phyloP scores from a whole-genome alignment of 1,284 basidiomycete genomes.

The Coniferiporia weirii region DNA sequence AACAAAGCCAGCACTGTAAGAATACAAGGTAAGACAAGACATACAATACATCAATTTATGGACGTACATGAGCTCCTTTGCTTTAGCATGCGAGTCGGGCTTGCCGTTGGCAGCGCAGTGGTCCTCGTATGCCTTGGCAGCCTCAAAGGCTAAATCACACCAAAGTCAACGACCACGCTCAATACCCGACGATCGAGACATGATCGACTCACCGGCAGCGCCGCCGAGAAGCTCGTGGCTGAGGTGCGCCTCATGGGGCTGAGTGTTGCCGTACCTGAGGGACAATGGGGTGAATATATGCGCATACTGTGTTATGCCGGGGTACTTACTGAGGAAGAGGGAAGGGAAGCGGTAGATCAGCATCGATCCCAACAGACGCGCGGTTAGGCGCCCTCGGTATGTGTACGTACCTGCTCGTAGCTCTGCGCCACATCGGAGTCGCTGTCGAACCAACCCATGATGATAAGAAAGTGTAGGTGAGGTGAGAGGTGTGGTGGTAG shows the following conservation, averaged over 20 bases:
- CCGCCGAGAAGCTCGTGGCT: conserved; percentile 32
- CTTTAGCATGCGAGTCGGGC: conserved; percentile 37
- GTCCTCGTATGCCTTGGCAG: conserved; percentile 52
- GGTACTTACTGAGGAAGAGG: not conserved
- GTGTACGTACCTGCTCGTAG: conserved; percentile 37
- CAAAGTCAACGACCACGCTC: not conserved
- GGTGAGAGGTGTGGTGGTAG: not conserved
- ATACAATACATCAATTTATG: not conserved
- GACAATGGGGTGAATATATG: not conserved
- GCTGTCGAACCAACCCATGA: conserved; percentile 49
- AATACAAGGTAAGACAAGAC: not conserved
- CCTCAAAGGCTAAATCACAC: conserved; percentile 28
- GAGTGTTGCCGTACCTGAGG: not conserved
- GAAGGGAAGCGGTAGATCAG: conserved; percentile 3
- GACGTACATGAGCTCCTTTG: conserved; percentile 39
- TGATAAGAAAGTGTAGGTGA: conserved; percentile 17
- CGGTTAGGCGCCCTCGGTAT: not conserved
- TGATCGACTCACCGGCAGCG: conserved; percentile 20
- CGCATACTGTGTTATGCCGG: not conserved
- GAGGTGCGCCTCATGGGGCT: conserved; percentile 19
- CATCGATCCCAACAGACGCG: not conserved
- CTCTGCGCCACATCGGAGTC: conserved; percentile 45
- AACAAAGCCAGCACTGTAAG: conserved; percentile 36
- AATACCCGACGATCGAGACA: not conserved
- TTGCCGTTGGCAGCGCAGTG: conserved; percentile 41